Conservation (phyloP, 1,139 yeast genomes). For the Schwanniomyces etchellsii region DNA sequence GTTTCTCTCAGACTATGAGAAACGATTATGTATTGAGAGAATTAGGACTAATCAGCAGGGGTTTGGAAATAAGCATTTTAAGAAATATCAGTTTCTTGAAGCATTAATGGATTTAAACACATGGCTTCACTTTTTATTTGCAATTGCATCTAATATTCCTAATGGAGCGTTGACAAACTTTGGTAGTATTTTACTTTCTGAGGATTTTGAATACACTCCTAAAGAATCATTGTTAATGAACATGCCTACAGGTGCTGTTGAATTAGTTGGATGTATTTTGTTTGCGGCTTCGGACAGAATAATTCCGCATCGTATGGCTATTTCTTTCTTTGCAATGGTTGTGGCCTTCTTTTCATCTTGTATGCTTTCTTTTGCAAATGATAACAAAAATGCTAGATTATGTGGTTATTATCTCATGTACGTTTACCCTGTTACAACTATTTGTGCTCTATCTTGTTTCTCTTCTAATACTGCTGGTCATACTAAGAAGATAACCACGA, state of each 20-base stretch:
- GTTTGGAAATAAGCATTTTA: conserved; percentile 14
- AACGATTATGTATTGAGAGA: conserved; percentile 19
- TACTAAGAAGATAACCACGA: conserved; percentile 58
- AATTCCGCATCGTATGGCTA: conserved; percentile 27
- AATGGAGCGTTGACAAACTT: conserved; percentile 29
- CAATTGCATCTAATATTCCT: conserved; percentile 20
- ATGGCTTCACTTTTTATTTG: conserved; percentile 16
- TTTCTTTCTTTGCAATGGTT: conserved; percentile 36
- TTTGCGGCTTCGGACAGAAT: conserved; percentile 25
- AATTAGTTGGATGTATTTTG: conserved; percentile 35
- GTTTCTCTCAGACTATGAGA: conserved; percentile 28
- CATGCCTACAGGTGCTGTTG: conserved; percentile 34
- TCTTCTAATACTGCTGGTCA: conserved; percentile 65
- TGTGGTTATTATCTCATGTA: conserved; percentile 14
- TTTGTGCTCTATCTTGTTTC: conserved; percentile 43
- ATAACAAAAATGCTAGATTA: conserved; percentile 27
- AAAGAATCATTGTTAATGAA: conserved; percentile 24
- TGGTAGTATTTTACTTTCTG: conserved; percentile 36
- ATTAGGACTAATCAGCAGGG: conserved; percentile 18
- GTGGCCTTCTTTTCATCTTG: conserved; percentile 36
- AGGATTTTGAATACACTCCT: conserved; percentile 36
- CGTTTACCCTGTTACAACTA: conserved; percentile 34
- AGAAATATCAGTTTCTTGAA: conserved; percentile 7
- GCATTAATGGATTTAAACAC: conserved; percentile 10
- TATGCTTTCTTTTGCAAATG: conserved; percentile 42